A percentile compares a stretch with the other conserved stretches of the same genome.
These are phyloP conservation scores for Cladorrhinum samala DNA, from an alignment of 495 filamentous ascomycete species.

Conservation along the genomic window DNA sequence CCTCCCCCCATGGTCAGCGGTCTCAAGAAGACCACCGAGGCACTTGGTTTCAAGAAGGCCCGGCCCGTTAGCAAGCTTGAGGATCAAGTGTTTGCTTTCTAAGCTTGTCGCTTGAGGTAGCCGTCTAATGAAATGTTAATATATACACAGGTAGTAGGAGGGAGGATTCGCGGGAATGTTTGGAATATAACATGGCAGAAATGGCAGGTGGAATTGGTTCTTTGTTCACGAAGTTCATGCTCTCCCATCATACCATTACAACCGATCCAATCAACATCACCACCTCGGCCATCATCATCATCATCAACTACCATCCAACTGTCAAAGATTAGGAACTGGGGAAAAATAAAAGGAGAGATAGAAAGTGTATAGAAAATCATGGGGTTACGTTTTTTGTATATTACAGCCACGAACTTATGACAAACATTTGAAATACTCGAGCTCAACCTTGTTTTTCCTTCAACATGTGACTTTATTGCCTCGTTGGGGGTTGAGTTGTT, in stretches of 20 bases:
- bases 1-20: conserved; percentile 95
- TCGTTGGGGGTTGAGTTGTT: no score
- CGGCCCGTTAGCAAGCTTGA: conserved; percentile 91
- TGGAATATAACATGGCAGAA: no score
- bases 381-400: not conserved
- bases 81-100: conserved; percentile 98
- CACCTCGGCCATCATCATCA: not conserved
- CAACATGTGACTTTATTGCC: no score
- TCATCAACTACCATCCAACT: not conserved
- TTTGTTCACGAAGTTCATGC: no score
- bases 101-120: conserved; percentile 24
- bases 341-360: not conserved
- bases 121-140: not conserved
- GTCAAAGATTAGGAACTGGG: not conserved
- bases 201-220: not conserved
- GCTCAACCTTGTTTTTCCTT: no score
- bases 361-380: not conserved
- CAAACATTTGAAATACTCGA: no score
- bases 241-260: no score
- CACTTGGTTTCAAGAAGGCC: conserved; percentile 84
- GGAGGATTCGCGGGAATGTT: no score
- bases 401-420: not conserved
- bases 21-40: conserved; percentile 91
- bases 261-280: not conserved
- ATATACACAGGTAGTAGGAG: no score